phyloP scores from a whole-genome alignment of 1,284 basidiomycete species.

The Amylostereum areolatum region DNA sequence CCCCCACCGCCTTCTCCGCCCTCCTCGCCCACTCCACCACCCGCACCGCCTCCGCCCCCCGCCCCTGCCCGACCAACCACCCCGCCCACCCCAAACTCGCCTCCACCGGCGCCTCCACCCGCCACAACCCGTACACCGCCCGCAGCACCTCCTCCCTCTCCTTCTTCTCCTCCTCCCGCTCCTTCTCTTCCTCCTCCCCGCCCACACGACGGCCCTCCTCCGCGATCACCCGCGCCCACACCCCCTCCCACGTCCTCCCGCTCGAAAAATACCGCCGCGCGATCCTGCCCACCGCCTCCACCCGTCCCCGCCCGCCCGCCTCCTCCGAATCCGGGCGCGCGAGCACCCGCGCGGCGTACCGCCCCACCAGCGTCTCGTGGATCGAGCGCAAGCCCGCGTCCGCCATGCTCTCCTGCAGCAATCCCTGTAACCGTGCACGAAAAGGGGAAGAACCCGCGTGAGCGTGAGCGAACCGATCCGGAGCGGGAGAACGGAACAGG shows the following conservation, averaged over 20 bases:
- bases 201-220: too few relatives aligned
- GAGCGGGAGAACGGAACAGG: too few relatives aligned
- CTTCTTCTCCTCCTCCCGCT: too few relatives aligned
- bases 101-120: constrained; percentile 25
- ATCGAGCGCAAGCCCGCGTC: constrained; percentile 32
- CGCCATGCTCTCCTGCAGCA: constrained; percentile 45
- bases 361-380: constrained; percentile 43
- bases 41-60: constrained; percentile 23
- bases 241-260: constrained; percentile 22
- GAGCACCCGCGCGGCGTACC: constrained; percentile 28
- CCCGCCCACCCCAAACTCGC: constrained; percentile 40
- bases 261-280: constrained; percentile 30
- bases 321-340: constrained; percentile 13
- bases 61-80: constrained; percentile 37
- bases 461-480: too few relatives aligned
- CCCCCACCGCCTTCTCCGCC: constrained; percentile 13
- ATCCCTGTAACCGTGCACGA: constrained; percentile 26
- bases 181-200: too few relatives aligned
- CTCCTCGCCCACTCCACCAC: constrained; percentile 18
- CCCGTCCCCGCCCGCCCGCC: too few relatives aligned
- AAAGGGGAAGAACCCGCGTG: too few relatives aligned
- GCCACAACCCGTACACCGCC: constrained; percentile 38
- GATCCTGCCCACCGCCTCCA: too few relatives aligned
- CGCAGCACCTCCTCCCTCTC: constrained; percentile 27
- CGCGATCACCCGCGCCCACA: too few relatives aligned